Base-by-base conservation (phyloP, 805 yeast species). In the Metschnikowia colocasiae region DNA sequence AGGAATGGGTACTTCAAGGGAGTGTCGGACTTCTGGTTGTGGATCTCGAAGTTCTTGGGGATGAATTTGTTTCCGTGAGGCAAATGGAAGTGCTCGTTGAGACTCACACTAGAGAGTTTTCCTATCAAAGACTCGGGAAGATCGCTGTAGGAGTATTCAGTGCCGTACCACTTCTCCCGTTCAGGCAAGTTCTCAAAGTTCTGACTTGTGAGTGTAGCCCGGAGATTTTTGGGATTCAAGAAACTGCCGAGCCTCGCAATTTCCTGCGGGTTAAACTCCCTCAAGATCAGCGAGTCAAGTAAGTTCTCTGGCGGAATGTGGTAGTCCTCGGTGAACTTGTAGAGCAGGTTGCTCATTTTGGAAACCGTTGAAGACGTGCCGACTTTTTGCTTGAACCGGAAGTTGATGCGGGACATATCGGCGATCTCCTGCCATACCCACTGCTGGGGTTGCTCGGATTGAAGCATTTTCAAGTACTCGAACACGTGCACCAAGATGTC, bases 151-250 rank as follows among this genome's bases (percentile, higher is more conserved):
- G 77, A 66, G 61, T 89, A 87, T 55, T 86, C 85, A 0, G 97
- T 89, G 3, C 95, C 96, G 61, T 94, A 92, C 96, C 97, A 92
- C 59, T 80, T 74, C 62, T 92, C 99, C 18, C 60, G 71, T 13
- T 66, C 53, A 46, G 74, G 69, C 40, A 78, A 66, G 1, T 57
- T 67, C 2, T 76, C 76, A 3, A 81, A 75, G 6, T 74, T 74
- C 44, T 73, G 53, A 63, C 78, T 64, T 71, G 82, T 26, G 79
- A 91, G 61, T 37, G 75, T 67, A 4, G 80, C 69, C 50, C 88
- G 75, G 56, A 85, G 78, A 54, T 87, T 89, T 19, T 76, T 71
- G 0, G 83, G 76, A 33, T 60, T 75, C 46, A 92, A 70, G 47
- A 70, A 69, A 0, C 65, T 54, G 12, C 77, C 75, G 52, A 77